phyloP scores from a whole-genome alignment of 306 rosid genomes.

The Rosa lucieae region DNA sequence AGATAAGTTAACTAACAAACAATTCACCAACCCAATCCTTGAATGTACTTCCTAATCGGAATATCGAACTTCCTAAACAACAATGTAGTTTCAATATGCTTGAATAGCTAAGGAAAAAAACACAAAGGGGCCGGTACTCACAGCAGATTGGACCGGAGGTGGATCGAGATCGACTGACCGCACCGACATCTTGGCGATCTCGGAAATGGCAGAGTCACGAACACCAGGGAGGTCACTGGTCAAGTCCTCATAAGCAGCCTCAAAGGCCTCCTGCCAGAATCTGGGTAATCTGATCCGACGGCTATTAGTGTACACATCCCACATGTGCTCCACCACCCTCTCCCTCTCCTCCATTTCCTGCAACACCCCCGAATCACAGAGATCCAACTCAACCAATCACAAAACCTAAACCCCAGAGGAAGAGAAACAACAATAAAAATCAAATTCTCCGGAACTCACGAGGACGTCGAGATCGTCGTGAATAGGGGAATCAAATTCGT shows the following conservation, averaged over 20 bases:
- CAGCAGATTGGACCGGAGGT: conserved; percentile 73
- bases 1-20: not conserved
- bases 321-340: conserved; percentile 96
- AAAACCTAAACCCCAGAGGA: not conserved
- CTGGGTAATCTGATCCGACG: conserved; percentile 88
- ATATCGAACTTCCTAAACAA: not conserved
- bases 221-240: conserved; percentile 74
- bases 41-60: not conserved
- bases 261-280: conserved; percentile 95
- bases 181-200: conserved; percentile 94
- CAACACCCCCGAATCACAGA: not conserved
- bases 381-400: conserved; percentile 28
- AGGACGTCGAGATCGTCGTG: conserved; percentile 94
- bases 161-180: conserved; percentile 78
- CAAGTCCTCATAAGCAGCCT: conserved; percentile 93
- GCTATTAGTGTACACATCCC: conserved; percentile 91
- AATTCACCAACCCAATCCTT: not conserved
- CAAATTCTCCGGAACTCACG: conserved; percentile 37
- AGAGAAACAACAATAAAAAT: not conserved
- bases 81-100: not conserved
- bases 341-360: conserved; percentile 99
- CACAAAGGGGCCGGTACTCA: conserved; percentile 32
- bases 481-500: conserved; percentile 57
- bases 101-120: not conserved
- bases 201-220: conserved; percentile 72